Evolutionary conservation across 305 asterid species (phyloP), one percentile per base, ranked within the genome.

Genomic region (Ajuga reptans): DNA sequence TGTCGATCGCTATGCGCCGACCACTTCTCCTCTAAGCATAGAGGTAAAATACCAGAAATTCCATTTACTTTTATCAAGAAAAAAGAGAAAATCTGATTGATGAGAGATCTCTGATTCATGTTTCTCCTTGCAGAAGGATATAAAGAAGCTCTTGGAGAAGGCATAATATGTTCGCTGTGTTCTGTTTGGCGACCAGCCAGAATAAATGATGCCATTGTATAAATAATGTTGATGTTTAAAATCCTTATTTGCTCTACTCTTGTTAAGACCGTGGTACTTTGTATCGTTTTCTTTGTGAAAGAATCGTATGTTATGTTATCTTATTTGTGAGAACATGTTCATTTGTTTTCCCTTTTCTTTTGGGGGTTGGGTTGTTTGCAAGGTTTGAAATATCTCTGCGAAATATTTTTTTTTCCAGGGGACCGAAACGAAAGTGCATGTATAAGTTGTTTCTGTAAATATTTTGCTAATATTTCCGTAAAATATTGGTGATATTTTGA

Each of bases 1-100:
- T 27, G 95, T 89, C 1, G 89, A 93, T 65, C 97, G 97, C 64
- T 93, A 90, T 68, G 96, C 97, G 2, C 95, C 97, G 64, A 93
- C 97, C 17, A 90, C 96, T 4, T 55, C 96, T 78, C 99, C 99
- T 34, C 84, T 86, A 21, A 83, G 95, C 88, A 88, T 93, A 2
- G 97, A 90, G 97, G 98, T 90, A 54, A 78, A 1, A 45, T 14
- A 46, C 7, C 2, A 16, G 21, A 11, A 27, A 10, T 36, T 6
- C 34, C 16, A 3, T 63, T 61, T 4, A 2, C 18, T 2, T 3
- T 7, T 59, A 3, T 61, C 12, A 2, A 39, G 10, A 27, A 49
- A 8, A 42, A 10, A 34, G 6, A 17, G 2, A 12, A 6, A 17
- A 45, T 34, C 17, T 9, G 69, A 36, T 36, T 18, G 42, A 56